Conservation (phyloP, 306 rosid genomes). For the Cucurbita moschata region DNA sequence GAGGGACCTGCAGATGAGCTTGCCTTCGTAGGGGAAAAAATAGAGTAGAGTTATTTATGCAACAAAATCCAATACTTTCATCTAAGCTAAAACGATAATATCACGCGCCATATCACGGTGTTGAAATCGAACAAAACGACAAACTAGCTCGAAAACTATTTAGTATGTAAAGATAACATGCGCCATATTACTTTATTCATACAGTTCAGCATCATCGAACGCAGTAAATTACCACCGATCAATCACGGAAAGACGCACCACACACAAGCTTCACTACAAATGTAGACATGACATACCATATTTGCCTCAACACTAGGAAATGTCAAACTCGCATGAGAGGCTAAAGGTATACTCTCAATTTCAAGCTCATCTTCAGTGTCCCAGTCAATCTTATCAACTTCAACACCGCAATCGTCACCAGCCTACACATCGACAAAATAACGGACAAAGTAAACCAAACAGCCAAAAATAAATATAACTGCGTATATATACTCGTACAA, state of each 20-base stretch:
- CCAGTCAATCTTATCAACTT: conserved; percentile 55
- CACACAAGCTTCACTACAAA: not conserved
- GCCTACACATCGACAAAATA: conserved; percentile 42
- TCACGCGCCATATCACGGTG: not conserved
- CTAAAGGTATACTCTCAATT: conserved; percentile 38
- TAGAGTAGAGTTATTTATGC: conserved; percentile 9
- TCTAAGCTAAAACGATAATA: not conserved
- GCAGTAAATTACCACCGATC: not conserved
- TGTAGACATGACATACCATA: conserved; percentile 6
- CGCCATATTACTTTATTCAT: not conserved
- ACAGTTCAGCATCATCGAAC: not conserved
- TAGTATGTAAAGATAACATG: not conserved
- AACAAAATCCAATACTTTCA: not conserved
- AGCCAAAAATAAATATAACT: not conserved
- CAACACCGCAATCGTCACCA: conserved; percentile 43
- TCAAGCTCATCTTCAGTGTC: conserved; percentile 79
- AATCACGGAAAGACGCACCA: not conserved
- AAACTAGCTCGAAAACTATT: not conserved
- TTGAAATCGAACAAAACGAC: not conserved
- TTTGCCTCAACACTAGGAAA: conserved; percentile 30
- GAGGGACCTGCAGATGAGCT: conserved; percentile 53
- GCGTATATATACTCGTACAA: not conserved
- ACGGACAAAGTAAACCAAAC: conserved; percentile 1
- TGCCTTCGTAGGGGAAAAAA: conserved; percentile 27
- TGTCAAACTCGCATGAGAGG: conserved; percentile 32